Evolutionary conservation across 371 early-diverging fungal species (phyloP), one percentile per base, ranked within the genome.

Genomic region (Phascolomyces articulosus): DNA sequence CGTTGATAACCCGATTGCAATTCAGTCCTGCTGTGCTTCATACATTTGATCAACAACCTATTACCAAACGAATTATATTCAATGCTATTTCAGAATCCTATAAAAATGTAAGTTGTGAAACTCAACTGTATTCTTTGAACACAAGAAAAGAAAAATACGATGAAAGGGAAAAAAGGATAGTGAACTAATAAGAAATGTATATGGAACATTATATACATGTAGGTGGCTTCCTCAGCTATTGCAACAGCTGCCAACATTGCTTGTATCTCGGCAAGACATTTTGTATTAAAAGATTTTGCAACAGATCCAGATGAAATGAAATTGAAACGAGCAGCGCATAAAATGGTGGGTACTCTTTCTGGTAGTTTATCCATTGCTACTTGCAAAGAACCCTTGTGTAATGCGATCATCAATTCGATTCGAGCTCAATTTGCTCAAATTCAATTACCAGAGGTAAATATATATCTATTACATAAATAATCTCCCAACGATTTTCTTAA

Each of bases 211-310:
- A 11, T 24, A 23, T 51, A 7, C n/a, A 28, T 31, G 0, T 58
- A 70, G 66, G 55, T 93, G 23, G 88, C 93, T 4, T 87, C 90
- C 0, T 90, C 95, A 6, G 93, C 96, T n/a, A 93, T 96, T 7
- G 90, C 89, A 27, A 87, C 97, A 18, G 92, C 97, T 18, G 91
- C 96, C 6, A 89, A 91, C 2, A 96, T 98, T 67, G 98, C 97
- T 7, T 86, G 88, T 3, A 87, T 93, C 47, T 91, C 96, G 21
- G 95, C 96, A 3, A 85, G 90, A 9, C 97, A 96, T 63, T 80
- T 97, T 61, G 79, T 98, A 15, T 69, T 91, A 60, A 96, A 97
- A 78, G 99, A 99, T 67, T 98, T 98, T 82, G 93, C 93, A 2
- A 85, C 91, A 53, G 98, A 98, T 67, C 88, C 93, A 2, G 93